These are phyloP conservation scores for Pythium oligandrum DNA, from an alignment of 352 stramenopile species.

Conservation along the genomic window DNA sequence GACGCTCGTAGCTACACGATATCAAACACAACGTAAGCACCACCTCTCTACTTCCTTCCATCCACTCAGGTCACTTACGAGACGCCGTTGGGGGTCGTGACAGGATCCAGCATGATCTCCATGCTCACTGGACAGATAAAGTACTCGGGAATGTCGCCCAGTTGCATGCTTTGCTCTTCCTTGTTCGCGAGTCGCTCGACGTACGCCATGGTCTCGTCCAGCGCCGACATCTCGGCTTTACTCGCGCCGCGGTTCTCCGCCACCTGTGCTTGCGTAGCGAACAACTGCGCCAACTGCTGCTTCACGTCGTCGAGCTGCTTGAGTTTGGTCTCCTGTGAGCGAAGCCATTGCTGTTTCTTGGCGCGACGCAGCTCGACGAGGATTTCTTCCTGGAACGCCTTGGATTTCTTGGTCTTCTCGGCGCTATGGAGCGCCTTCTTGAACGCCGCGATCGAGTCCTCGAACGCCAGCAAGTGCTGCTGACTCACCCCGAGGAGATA, in stretches of 20 bases:
- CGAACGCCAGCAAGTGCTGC: slow-evolving; percentile 40
- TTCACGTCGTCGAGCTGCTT: slow-evolving; percentile 40
- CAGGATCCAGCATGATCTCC: slow-evolving; percentile 77
- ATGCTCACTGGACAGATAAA: slow-evolving; percentile 81
- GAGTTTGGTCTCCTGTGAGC: slow-evolving; percentile 30
- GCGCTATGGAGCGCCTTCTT: slow-evolving; percentile 40
- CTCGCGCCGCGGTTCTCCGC: slow-evolving; percentile 5
- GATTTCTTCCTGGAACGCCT: slow-evolving; percentile 56
- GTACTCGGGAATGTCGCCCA: slow-evolving; percentile 64
- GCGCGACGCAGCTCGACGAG: slow-evolving; percentile 42
- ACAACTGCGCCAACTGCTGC: slow-evolving; percentile 29
- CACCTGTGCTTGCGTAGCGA: slow-evolving; percentile 13
- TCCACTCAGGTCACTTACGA: slow-evolving; percentile 34
- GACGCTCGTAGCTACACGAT: slow-evolving; percentile 42
- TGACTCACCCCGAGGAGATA: slow-evolving; percentile 70
- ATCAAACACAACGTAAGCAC: no score
- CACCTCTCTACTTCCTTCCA: no score
- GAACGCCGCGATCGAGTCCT: slow-evolving; percentile 47
- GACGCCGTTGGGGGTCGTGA: slow-evolving; percentile 74
- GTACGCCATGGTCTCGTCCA: slow-evolving; percentile 56
- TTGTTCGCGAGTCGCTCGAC: slow-evolving; percentile 45
- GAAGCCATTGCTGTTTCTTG: slow-evolving; percentile 66
- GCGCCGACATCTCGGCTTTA: slow-evolving; percentile 13
- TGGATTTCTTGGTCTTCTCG: slow-evolving; percentile 52
- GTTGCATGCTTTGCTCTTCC: slow-evolving; percentile 43